phyloP scores from a whole-genome alignment of 208 protist species.

The Crithidia fasciculata region DNA sequence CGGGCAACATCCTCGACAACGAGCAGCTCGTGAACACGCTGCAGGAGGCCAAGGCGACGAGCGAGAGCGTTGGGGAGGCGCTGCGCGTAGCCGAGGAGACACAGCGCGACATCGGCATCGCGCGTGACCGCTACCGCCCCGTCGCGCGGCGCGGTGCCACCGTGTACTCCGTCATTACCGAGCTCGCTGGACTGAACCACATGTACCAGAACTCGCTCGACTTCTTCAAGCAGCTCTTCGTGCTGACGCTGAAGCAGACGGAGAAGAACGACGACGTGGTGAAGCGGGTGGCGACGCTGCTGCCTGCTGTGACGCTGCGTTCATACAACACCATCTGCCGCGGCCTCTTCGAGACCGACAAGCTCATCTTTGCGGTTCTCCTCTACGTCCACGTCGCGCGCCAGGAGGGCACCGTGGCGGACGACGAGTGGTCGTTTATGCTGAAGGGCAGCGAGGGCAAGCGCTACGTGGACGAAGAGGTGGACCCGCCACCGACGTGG shows the following conservation, averaged over 20 bases:
- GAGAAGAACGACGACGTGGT: slow-evolving; percentile 80
- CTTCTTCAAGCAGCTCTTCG: slow-evolving; percentile 94
- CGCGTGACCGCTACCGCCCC: slow-evolving; percentile 92
- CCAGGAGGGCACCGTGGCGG: slow-evolving; percentile 62
- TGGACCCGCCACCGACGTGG: slow-evolving; percentile 88
- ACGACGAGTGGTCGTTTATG: slow-evolving; percentile 91
- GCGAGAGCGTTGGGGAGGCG: slow-evolving; percentile 89
- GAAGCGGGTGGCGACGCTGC: slow-evolving; percentile 75
- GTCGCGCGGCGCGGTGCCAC: slow-evolving; percentile 94
- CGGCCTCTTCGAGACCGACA: slow-evolving; percentile 95
- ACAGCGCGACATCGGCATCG: slow-evolving; percentile 93
- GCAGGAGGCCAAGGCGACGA: slow-evolving; percentile 92
- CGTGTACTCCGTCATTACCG: slow-evolving; percentile 95
- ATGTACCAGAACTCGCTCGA: slow-evolving; percentile 96
- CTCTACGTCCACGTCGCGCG: slow-evolving; percentile 90
- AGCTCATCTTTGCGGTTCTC: slow-evolving; percentile 96
- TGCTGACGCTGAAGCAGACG: slow-evolving; percentile 89
- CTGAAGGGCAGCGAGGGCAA: slow-evolving; percentile 88
- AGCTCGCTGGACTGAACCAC: slow-evolving; percentile 90
- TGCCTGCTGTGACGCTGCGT: slow-evolving; percentile 86
- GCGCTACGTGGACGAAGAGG: slow-evolving; percentile 68
- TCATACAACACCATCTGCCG: slow-evolving; percentile 95
- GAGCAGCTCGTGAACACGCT: slow-evolving; percentile 95
- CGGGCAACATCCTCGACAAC: slow-evolving; percentile 97
- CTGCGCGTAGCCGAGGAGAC: slow-evolving; percentile 94